A percentile compares a stretch with the other conserved stretches of the same genome.
phyloP scores from a whole-genome alignment of 2,329 filamentous ascomycete species.

The Davidsoniella eucalypti region DNA sequence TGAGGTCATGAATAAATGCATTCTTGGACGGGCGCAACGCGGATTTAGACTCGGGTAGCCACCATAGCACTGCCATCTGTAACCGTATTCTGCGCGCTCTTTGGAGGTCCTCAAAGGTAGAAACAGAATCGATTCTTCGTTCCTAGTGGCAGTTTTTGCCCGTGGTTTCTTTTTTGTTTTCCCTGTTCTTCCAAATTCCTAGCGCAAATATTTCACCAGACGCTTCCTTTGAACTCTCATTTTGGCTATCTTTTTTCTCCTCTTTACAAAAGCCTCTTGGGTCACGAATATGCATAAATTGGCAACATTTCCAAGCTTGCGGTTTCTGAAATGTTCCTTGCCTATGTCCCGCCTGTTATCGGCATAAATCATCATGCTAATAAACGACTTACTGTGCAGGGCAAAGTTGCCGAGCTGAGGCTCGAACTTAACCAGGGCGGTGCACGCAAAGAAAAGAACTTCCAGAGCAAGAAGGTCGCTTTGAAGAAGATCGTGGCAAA shows the following conservation, averaged over 20 bases:
- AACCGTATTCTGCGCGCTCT: too few relatives aligned
- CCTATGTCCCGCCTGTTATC: slow-evolving; percentile 31
- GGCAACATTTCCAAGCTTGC: not conserved
- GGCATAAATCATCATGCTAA: slow-evolving; percentile 9
- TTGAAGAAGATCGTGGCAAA: slow-evolving; percentile 99
- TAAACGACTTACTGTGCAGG: slow-evolving; percentile 46
- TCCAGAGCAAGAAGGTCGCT: slow-evolving; percentile 86
- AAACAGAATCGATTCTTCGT: not conserved
- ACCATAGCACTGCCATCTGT: too few relatives aligned
- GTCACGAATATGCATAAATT: not conserved
- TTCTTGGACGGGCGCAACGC: too few relatives aligned
- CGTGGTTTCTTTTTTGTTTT: not conserved
- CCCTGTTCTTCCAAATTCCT: not conserved
- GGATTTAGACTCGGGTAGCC: too few relatives aligned
- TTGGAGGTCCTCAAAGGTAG: too few relatives aligned
- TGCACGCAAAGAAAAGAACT: slow-evolving; percentile 96
- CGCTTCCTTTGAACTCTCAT: not conserved
- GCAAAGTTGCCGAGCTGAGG: slow-evolving; percentile 95
- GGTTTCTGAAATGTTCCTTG: slow-evolving; percentile 31
- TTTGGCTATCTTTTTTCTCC: not conserved
- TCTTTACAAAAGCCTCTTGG: not conserved
- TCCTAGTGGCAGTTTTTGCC: not conserved
- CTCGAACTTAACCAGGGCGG: slow-evolving; percentile 73
- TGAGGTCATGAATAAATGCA: too few relatives aligned
- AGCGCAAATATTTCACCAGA: not conserved